Percentiles rank a stretch among this genome's conserved stretches.
Evolutionary conservation across 768 basidiomycete genomes (phyloP).

Genomic region (Phanerodontia chrysosporium): DNA sequence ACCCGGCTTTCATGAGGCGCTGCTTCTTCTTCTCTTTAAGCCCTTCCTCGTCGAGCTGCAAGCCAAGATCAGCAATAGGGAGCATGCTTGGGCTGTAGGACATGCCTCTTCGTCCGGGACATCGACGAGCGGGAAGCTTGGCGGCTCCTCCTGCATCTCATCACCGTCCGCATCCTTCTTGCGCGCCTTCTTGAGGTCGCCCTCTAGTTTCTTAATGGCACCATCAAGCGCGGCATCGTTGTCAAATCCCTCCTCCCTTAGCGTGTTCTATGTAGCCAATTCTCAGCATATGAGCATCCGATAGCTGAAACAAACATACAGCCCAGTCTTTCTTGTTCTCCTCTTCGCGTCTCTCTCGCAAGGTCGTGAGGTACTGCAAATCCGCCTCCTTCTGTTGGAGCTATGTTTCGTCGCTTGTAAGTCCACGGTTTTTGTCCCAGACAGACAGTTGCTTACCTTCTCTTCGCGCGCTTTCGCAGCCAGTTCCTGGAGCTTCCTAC

Average conservation of each 20-base stretch:
- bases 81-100: background rate
- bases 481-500: constrained; percentile 84
- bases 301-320: constrained; percentile 27
- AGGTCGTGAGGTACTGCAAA: constrained; percentile 54
- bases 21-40: constrained; percentile 95
- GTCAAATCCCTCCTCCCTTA: constrained; percentile 68
- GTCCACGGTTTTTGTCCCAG: no score
- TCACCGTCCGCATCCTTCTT: constrained; percentile 79
- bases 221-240: constrained; percentile 77
- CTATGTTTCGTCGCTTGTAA: constrained; percentile 29
- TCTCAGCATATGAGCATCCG: background rate
- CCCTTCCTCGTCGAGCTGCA: constrained; percentile 80
- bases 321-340: constrained; percentile 75
- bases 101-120: constrained; percentile 82
- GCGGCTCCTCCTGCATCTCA: constrained; percentile 66
- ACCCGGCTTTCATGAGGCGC: constrained; percentile 87
- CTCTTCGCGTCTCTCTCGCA: constrained; percentile 58
- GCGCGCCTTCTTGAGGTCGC: constrained; percentile 66
- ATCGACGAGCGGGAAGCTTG: constrained; percentile 88
- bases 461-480: constrained; percentile 82
- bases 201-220: constrained; percentile 82
- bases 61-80: background rate
- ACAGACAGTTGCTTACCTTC: no score
- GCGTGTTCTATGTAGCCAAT: constrained; percentile 40
- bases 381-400: constrained; percentile 74